Evolutionary conservation across 257 asterid genomes (phyloP), one percentile per base, ranked within the genome.

Genomic region (Ophiorrhiza pumila): DNA sequence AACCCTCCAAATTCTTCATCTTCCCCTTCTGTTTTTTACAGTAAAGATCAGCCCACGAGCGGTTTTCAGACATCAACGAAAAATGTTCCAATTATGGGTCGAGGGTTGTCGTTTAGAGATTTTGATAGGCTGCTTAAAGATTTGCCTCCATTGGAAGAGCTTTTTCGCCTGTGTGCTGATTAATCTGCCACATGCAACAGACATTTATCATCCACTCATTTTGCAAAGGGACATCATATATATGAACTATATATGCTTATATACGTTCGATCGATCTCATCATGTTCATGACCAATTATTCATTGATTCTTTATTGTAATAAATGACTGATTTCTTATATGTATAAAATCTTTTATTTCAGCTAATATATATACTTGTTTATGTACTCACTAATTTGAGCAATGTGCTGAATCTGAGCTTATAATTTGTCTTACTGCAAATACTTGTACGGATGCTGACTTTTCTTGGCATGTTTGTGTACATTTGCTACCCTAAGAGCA

Each of bases 51-150:
- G 20, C 52, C 31, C 45, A 52, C 71, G 5, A 65, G 67, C 55
- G 55, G n/a, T n/a, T n/a, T n/a, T n/a, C n/a, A n/a, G n/a, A n/a
- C n/a, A n/a, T n/a, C n/a, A n/a, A n/a, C n/a, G 55, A 22, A 0
- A 49, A 3, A 1, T 12, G 61, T 12, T 56, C 58, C 80, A 12
- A 31, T 29, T 25, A 77, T 77, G 77, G 69, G 76, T 0, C 71
- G 85, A 20, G 80, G 78, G 60, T 15, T 77, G 80, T 83, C 87
- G 69, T 83, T 83, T 52, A 83, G 76, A 62, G 87, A 83, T 34
- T 78, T 83, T 23, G 87, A 83, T 58, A 60, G 61, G 83, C 43
- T 80, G 56, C 69, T 83, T 8, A 78, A 65, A 65, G 87, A 83
- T 43, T 68, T 83, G 78, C 83, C 87, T 4, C 73, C 83, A 31